These are phyloP conservation scores for Paspalum notatum DNA, from an alignment of 176 grass and related monocot species.

Conservation along the genomic window DNA sequence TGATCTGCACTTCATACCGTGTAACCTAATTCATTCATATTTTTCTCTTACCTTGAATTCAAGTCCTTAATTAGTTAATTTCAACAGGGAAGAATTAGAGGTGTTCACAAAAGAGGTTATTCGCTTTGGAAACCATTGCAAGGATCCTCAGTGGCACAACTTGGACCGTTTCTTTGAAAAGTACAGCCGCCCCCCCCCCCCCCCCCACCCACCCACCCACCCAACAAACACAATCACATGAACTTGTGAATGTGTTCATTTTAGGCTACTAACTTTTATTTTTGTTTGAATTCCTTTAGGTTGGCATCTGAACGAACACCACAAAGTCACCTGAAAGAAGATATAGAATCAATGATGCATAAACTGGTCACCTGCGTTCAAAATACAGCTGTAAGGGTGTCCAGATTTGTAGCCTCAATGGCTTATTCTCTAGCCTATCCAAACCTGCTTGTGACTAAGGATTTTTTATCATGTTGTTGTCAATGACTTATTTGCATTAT, in stretches of 20 bases:
- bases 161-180: constrained; percentile 98
- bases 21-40: constrained; percentile 30
- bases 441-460: not conserved
- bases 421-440: constrained; percentile 8
- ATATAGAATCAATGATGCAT: constrained; percentile 67
- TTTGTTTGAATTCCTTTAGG: constrained; percentile 59
- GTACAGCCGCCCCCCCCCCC: constrained; percentile 37
- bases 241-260: constrained; percentile 36
- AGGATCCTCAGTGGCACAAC: constrained; percentile 98
- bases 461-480: not conserved
- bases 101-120: constrained; percentile 89
- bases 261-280: constrained; percentile 37
- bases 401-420: not conserved
- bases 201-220: too few relatives aligned
- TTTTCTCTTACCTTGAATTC: not conserved
- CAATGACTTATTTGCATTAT: constrained; percentile 21
- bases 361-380: constrained; percentile 75
- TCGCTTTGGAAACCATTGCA: constrained; percentile 98
- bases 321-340: constrained; percentile 76
- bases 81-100: constrained; percentile 82
- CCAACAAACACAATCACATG: not conserved
- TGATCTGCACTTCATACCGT: constrained; percentile 34
- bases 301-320: constrained; percentile 71
- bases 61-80: constrained; percentile 44
- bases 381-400: constrained; percentile 80